These are phyloP conservation scores for Nemophila menziesii DNA, from an alignment of 257 asterid genomes.

Conservation along the genomic window DNA sequence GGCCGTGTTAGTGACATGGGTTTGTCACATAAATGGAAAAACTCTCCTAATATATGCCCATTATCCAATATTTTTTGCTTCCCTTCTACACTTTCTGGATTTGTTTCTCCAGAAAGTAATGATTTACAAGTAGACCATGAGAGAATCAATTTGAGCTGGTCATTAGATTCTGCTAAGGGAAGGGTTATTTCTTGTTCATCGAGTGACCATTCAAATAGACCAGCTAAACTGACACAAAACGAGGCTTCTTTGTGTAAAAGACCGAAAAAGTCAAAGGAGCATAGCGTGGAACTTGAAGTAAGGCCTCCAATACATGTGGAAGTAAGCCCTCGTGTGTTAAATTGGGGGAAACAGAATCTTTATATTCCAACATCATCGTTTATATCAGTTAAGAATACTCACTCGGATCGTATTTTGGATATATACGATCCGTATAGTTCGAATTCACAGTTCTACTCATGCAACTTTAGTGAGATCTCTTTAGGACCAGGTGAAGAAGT, in stretches of 20 bases:
- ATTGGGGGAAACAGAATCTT: slow-evolving; percentile 60
- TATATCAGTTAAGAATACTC: slow-evolving; percentile 48
- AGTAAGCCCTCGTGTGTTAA: slow-evolving; percentile 46
- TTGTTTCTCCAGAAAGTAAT: not conserved
- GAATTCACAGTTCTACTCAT: slow-evolving; percentile 67
- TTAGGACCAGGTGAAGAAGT: slow-evolving; percentile 66
- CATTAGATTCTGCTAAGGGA: slow-evolving; percentile 33
- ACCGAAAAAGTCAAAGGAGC: slow-evolving; percentile 21
- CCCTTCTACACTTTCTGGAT: slow-evolving; percentile 46
- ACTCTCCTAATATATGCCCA: slow-evolving; percentile 31
- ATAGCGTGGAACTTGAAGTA: slow-evolving; percentile 15
- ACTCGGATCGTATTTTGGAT: slow-evolving; percentile 26
- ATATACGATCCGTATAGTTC: slow-evolving; percentile 54
- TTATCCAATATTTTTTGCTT: slow-evolving; percentile 48
- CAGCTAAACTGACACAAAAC: slow-evolving; percentile 7
- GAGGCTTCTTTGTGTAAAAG: slow-evolving; percentile 28
- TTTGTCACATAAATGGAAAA: slow-evolving; percentile 13
- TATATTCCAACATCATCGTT: slow-evolving; percentile 48
- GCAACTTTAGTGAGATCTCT: slow-evolving; percentile 46
- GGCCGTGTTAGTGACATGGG: slow-evolving; percentile 17
- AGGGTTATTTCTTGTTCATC: slow-evolving; percentile 42
- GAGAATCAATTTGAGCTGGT: slow-evolving; percentile 27
- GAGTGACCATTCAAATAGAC: slow-evolving; percentile 16
- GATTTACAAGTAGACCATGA: slow-evolving; percentile 10
- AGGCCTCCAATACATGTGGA: slow-evolving; percentile 39